A percentile compares a stretch with the other conserved stretches of the same genome.
Evolutionary conservation across 768 basidiomycete genomes (phyloP).

Genomic region (Phlebiopsis gigantea): DNA sequence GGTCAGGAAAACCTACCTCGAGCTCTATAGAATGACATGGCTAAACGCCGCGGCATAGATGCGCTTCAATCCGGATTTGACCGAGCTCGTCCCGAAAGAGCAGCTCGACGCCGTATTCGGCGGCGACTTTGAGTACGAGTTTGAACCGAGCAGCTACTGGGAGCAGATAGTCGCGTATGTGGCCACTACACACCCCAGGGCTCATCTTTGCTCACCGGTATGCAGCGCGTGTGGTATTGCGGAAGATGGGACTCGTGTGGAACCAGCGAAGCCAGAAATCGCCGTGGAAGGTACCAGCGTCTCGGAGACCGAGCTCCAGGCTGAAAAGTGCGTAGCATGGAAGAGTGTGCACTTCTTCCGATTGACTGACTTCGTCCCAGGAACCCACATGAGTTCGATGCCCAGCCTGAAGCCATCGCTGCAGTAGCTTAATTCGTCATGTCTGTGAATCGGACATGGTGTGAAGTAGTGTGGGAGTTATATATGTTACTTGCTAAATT

Average conservation of each 20-base stretch:
- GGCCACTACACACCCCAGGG: background rate
- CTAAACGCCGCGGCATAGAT: conserved; percentile 42
- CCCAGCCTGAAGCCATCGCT: background rate
- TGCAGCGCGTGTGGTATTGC: conserved; percentile 26
- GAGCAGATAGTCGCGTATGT: conserved; percentile 65
- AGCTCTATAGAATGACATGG: background rate
- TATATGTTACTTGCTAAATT: too few species aligned
- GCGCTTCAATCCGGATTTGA: conserved; percentile 82
- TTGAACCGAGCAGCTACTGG: conserved; percentile 75
- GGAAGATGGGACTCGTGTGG: conserved; percentile 26
- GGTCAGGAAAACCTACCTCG: conserved; percentile 34
- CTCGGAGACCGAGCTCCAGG: background rate
- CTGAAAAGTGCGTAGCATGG: background rate
- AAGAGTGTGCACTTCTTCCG: background rate
- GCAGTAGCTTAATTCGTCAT: background rate
- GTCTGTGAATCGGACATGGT: too few species aligned
- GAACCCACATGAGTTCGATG: conserved; percentile 5
- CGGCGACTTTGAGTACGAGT: conserved; percentile 68
- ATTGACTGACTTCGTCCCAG: background rate
- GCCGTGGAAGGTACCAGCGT: background rate
- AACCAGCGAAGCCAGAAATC: background rate
- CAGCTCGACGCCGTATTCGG: conserved; percentile 85
- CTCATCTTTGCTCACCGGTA: background rate
- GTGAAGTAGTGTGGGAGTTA: too few species aligned
- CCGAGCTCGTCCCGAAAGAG: conserved; percentile 64